Evolutionary conservation across 1,284 basidiomycete genomes (phyloP), one percentile per base, ranked within the genome.

Genomic region (Cutaneotrichosporon arboriforme): DNA sequence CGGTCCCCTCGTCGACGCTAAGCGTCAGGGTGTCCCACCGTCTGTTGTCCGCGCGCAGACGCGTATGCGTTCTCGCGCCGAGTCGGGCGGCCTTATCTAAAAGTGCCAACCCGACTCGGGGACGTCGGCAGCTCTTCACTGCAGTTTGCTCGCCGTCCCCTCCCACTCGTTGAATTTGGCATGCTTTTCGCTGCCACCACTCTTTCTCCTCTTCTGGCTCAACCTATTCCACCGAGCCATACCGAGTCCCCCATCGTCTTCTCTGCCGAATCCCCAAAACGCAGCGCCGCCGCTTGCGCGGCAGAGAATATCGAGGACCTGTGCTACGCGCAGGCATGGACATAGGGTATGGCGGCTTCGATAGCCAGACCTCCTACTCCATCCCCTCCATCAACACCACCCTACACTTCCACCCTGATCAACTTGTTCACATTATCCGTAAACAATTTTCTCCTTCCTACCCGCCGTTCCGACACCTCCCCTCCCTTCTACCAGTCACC

Each of bases 1-100:
- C 51, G 74, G 74, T 20, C 74, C 74, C 31, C 64, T 75, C 45
- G 69, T 73, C 58, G 72, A 73, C 50, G 73, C 73, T 33, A 74
- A 74, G 61, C 64, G 64, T 46, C 66, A 73, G 45, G 69, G 69
- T 36, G 68, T 76, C 34, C 54, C 69, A 22, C 72, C 74, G 33
- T 63, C 69, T 21, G 55, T 70, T 47, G 68, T 70, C 49, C 68
- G 73, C 46, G 74, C 74, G 38, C 72, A 76, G 60, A 58, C 54
- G 38, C 62, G 70, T 44, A 69, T 70, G 44, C 64, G 67, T 51
- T 61, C 63, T 43, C 69, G 70, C 51, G 70, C 67, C 44, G 66
- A 70, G 52, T 47, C 59, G n/a, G 69, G 65, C 39, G 61, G 64
- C 51, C 66, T 68, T 61, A 68, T 71, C 58, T 71, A 64, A 61